These are phyloP conservation scores for Carallia brachiata DNA, from an alignment of 345 rosid genomes.

Conservation along the genomic window DNA sequence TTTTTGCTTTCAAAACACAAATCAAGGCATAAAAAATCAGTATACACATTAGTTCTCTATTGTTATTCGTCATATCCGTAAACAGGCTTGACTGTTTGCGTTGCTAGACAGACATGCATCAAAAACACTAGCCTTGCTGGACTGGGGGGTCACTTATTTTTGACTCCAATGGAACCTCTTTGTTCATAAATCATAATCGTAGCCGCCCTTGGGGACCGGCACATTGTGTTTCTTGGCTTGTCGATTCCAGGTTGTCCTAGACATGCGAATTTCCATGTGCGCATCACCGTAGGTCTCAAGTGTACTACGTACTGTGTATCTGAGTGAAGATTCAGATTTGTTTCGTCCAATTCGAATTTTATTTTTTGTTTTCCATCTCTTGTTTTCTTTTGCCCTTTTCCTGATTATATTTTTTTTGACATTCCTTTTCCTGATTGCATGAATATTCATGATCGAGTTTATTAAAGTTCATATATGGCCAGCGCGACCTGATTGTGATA, in stretches of 20 bases:
- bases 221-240: constrained; percentile 4
- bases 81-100: not conserved
- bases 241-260: constrained; percentile 4
- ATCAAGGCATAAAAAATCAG: no score
- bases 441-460: no score
- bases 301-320: not conserved
- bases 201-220: not conserved
- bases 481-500: not conserved
- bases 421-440: no score
- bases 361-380: not conserved
- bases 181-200: not conserved
- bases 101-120: constrained; percentile 34
- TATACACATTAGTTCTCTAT: no score
- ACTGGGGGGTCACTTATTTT: constrained; percentile 22
- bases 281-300: no score
- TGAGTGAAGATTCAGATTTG: not conserved
- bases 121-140: constrained; percentile 22
- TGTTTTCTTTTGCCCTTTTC: no score
- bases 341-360: not conserved
- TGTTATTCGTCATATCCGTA: no score
- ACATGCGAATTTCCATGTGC: no score
- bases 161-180: constrained; percentile 19
- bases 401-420: no score
- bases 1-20: no score
- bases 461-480: no score